Percentiles rank a stretch among this genome's conserved stretches.
These are phyloP conservation scores for Pleurotus cornucopiae DNA, from an alignment of 768 basidiomycete species.

Conservation along the genomic window DNA sequence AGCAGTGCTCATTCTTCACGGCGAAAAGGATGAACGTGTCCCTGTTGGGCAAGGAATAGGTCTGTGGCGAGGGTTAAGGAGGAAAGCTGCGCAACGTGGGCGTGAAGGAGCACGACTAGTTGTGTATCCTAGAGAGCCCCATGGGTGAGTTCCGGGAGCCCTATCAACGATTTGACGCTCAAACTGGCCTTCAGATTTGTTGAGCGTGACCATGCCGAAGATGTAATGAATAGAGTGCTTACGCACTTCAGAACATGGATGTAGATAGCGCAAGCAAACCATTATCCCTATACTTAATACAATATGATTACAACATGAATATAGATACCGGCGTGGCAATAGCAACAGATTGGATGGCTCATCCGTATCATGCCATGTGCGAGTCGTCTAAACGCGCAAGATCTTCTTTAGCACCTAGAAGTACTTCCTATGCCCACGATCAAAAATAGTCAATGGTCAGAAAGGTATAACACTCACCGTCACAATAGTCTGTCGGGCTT, in stretches of 20 bases:
- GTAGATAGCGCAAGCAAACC: slow-evolving; percentile 10
- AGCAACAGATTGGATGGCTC: neutral
- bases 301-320: slow-evolving; percentile 1
- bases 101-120: slow-evolving; percentile 25
- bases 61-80: slow-evolving; percentile 27
- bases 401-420: slow-evolving; percentile 51
- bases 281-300: neutral
- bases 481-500: slow-evolving; percentile 57
- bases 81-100: slow-evolving; percentile 23
- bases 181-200: slow-evolving; percentile 19
- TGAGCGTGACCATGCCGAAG: slow-evolving; percentile 27
- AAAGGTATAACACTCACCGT: slow-evolving; percentile 33
- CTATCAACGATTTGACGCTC: neutral
- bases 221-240: slow-evolving; percentile 23
- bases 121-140: slow-evolving; percentile 30
- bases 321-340: neutral
- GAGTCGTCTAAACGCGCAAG: slow-evolving; percentile 38
- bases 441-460: neutral
- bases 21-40: slow-evolving; percentile 49
- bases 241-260: slow-evolving; percentile 23
- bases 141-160: slow-evolving; percentile 22
- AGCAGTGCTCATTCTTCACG: slow-evolving; percentile 46
- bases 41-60: slow-evolving; percentile 32
- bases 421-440: slow-evolving; percentile 34
- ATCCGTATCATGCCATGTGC: slow-evolving; percentile 9